A percentile compares a stretch with the other conserved stretches of the same genome.
phyloP scores from a whole-genome alignment of 108 stramenopile species.

The Skeletonema marinoi region DNA sequence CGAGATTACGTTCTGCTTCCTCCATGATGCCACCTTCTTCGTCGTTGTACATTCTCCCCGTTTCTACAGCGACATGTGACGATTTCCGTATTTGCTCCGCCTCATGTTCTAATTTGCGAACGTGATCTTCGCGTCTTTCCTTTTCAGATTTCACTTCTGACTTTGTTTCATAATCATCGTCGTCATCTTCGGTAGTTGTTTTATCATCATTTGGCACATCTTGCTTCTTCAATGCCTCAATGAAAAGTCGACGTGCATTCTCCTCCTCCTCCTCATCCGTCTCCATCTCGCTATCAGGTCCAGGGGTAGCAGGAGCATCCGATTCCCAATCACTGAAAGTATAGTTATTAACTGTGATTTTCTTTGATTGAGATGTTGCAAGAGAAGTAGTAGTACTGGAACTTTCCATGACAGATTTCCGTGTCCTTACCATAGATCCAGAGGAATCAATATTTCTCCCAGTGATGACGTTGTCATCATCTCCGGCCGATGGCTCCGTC shows the following conservation, averaged over 20 bases:
- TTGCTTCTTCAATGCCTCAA: conserved; percentile 74
- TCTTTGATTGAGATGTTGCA: conserved; percentile 15
- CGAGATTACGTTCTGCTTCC: conserved; percentile 87
- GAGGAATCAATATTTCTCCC: conserved; percentile 31
- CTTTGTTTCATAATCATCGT: conserved; percentile 46
- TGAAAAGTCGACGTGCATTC: conserved; percentile 75
- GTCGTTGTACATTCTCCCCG: conserved; percentile 83
- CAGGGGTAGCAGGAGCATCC: conserved; percentile 42
- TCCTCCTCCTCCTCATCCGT: conserved; percentile 83
- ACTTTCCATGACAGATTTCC: conserved; percentile 7
- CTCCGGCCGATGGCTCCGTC: conserved; percentile 66
- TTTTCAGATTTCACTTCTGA: conserved; percentile 85
- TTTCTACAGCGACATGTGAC: conserved; percentile 63
- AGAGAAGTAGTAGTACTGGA: conserved; percentile 7
- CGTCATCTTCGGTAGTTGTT: conserved; percentile 25
- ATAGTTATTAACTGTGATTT: conserved; percentile 42
- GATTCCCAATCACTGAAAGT: conserved; percentile 79
- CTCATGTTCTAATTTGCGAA: conserved; percentile 65
- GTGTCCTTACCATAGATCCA: conserved; percentile 36
- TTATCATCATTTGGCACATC: conserved; percentile 35
- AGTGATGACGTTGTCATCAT: conserved; percentile 41
- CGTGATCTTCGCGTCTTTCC: conserved; percentile 75
- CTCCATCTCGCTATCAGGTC: conserved; percentile 36
- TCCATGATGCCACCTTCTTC: conserved; percentile 91
- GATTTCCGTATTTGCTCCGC: conserved; percentile 64